These are phyloP conservation scores for Penicillium sp. DNA, from an alignment of 2,329 filamentous ascomycete species.

Conservation along the genomic window DNA sequence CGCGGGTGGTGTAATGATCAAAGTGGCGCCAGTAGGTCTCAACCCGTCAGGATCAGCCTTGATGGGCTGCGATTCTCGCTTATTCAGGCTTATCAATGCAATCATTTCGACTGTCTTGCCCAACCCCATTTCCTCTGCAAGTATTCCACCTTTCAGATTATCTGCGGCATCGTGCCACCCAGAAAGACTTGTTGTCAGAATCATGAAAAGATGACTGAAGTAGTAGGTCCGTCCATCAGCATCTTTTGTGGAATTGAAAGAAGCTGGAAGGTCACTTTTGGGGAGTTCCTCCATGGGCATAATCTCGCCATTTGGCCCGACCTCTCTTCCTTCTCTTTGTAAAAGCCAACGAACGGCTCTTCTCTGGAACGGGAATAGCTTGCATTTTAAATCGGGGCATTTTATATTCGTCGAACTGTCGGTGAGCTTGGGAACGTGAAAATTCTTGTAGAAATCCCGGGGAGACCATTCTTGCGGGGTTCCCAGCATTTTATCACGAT, in stretches of 20 bases:
- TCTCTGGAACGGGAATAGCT: conserved; percentile 51
- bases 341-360: conserved; percentile 51
- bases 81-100: conserved; percentile 46
- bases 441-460: conserved; percentile 50
- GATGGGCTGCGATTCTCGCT: conserved; percentile 22
- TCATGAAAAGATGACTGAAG: conserved; percentile 45
- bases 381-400: conserved; percentile 36
- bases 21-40: conserved; percentile 53
- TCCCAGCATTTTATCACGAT: conserved; percentile 18
- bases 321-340: conserved; percentile 42
- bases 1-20: conserved; percentile 63
- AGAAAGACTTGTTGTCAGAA: conserved; percentile 39
- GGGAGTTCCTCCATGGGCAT: conserved; percentile 15
- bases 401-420: conserved; percentile 36
- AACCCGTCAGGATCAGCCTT: conserved; percentile 27
- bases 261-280: conserved; percentile 32
- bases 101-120: conserved; percentile 54
- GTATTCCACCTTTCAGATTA: conserved; percentile 45
- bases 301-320: conserved; percentile 35
- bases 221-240: conserved; percentile 41
- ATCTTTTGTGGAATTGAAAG: conserved; percentile 41
- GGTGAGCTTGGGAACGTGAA: conserved; percentile 44
- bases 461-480: conserved; percentile 30
- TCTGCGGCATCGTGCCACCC: conserved; percentile 33
- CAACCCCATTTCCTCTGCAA: conserved; percentile 54